Evolutionary conservation across 495 filamentous ascomycete genomes (phyloP).

Genomic region (Tetracladium marchalianum): DNA sequence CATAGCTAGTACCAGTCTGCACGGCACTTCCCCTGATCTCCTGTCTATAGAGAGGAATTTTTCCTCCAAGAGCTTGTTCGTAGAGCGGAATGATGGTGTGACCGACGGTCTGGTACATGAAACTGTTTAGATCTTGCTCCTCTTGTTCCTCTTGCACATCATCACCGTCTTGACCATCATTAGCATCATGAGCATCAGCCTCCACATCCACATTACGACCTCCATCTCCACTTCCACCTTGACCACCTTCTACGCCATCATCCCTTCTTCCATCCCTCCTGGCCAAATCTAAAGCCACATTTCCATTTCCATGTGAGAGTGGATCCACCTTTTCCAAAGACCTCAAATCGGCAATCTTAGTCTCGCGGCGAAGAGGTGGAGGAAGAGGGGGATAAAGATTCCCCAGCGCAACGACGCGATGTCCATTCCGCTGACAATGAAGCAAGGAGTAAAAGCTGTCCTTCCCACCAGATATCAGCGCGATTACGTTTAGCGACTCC

Average conservation of each 20-base stretch:
- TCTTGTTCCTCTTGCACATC: conserved; percentile 16
- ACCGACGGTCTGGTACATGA: conserved; percentile 98
- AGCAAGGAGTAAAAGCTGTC: conserved; percentile 91
- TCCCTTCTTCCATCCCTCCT: too few species aligned
- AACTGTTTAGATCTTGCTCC: conserved; percentile 77
- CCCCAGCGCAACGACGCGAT: conserved; percentile 76
- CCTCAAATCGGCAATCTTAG: too few species aligned
- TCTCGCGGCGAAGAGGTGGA: neutral
- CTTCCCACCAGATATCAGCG: conserved; percentile 90
- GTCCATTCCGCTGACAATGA: conserved; percentile 79
- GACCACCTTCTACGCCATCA: conserved; percentile 5
- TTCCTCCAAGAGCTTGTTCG: conserved; percentile 53
- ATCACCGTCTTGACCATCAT: conserved; percentile 7
- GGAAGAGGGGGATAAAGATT: conserved; percentile 63
- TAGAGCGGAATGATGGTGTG: conserved; percentile 83
- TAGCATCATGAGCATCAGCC: neutral
- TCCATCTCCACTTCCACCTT: too few species aligned
- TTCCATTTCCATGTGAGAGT: neutral
- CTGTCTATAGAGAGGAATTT: conserved; percentile 36
- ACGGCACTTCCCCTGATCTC: conserved; percentile 39
- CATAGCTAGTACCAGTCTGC: conserved; percentile 16
- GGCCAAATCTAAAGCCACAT: neutral
- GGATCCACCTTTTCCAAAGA: neutral
- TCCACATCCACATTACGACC: too few species aligned
- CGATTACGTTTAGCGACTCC: conserved; percentile 66